Percentiles rank a stretch among this genome's conserved stretches.
These are phyloP conservation scores for Circinella minor DNA, from an alignment of 371 early-diverging fungal species.

Conservation along the genomic window DNA sequence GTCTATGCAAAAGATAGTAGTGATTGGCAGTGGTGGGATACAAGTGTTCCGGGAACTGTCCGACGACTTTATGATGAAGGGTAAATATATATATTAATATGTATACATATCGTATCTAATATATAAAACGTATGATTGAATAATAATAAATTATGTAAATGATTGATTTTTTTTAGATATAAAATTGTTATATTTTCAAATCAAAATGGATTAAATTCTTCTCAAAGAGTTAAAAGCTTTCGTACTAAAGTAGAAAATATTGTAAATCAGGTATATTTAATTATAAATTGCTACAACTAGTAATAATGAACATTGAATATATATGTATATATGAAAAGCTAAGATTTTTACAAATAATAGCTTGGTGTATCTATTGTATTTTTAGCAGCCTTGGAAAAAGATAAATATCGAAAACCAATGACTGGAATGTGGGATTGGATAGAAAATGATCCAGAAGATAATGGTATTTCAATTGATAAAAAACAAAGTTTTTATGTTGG, in stretches of 20 bases:
- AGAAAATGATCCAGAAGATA: conserved; percentile 21
- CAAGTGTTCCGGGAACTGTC: conserved; percentile 58
- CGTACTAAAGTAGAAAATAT: conserved; percentile 58
- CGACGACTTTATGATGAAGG: conserved; percentile 61
- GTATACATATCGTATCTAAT: background rate
- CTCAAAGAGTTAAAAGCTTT: conserved; percentile 51
- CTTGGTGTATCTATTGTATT: conserved; percentile 56
- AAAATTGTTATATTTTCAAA: conserved; percentile 79
- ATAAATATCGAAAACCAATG: conserved; percentile 83
- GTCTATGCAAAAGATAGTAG: conserved; percentile 67
- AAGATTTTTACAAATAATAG: conserved; percentile 13
- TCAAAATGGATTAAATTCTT: conserved; percentile 62
- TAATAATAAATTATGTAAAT: background rate
- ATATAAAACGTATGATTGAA: conserved; percentile 5
- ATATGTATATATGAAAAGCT: too few species aligned
- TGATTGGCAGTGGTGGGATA: conserved; percentile 83
- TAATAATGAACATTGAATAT: too few species aligned
- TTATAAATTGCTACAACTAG: too few species aligned
- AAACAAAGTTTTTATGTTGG: conserved; percentile 79
- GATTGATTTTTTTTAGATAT: conserved; percentile 40
- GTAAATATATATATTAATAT: conserved; percentile 32
- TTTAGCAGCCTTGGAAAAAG: conserved; percentile 68
- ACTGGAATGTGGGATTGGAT: conserved; percentile 84
- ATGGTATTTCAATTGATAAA: background rate
- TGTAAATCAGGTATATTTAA: conserved; percentile 30